Conservation (phyloP, 1,284 basidiomycete species). For the Leccinum colubrinum region DNA sequence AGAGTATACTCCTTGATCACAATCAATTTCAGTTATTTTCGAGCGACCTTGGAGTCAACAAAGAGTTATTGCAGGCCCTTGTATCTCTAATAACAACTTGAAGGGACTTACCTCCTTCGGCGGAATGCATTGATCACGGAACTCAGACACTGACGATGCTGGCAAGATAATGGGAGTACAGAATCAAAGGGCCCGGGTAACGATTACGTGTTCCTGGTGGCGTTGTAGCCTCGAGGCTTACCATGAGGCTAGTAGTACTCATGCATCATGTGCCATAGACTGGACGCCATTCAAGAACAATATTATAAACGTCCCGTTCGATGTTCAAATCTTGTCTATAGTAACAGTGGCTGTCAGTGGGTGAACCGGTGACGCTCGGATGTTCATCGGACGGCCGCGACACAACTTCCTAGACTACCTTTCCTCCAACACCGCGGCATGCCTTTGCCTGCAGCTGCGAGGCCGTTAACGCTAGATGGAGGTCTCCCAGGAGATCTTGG, state of each 20-base stretch:
- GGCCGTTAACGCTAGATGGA: no score
- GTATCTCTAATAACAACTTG: background rate
- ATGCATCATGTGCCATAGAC: no score
- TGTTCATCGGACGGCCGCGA: background rate
- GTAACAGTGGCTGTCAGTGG: no score
- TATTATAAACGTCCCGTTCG: background rate
- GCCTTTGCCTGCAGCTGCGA: no score
- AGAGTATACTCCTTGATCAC: background rate
- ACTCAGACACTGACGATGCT: background rate
- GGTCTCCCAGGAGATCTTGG: no score
- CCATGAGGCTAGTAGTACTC: no score
- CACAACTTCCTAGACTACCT: background rate
- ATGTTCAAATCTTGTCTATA: background rate
- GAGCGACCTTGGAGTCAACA: background rate
- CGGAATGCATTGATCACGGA: background rate
- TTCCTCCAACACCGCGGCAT: no score
- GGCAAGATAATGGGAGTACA: background rate
- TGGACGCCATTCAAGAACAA: background rate
- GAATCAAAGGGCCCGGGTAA: background rate
- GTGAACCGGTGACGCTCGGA: no score
- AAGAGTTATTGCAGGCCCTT: background rate
- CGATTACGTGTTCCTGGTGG: background rate
- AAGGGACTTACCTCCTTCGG: background rate
- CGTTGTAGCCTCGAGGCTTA: background rate
- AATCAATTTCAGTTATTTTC: background rate